Conservation (phyloP, 2,329 filamentous ascomycete genomes). For the Fusarium fracticaudum region DNA sequence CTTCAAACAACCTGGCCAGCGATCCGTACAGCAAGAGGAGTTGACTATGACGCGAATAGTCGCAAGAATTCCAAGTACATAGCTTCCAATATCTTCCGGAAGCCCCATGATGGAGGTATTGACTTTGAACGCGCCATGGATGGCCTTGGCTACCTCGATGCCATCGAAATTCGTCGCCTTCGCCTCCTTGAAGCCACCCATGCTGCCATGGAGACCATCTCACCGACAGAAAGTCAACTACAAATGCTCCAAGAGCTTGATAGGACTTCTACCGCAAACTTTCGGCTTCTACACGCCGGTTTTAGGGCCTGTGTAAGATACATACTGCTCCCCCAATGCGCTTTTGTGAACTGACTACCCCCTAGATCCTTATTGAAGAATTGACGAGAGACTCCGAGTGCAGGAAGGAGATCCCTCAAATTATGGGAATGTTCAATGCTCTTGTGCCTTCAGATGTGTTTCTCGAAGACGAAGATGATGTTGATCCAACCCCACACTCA, state of each 20-base stretch:
- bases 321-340: background rate
- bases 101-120: constrained; percentile 43
- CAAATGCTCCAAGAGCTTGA: constrained; percentile 46
- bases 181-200: constrained; percentile 41
- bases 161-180: constrained; percentile 47
- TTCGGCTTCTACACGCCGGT: constrained; percentile 45
- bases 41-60: constrained; percentile 41
- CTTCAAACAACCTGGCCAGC: constrained; percentile 34
- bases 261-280: constrained; percentile 42
- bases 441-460: constrained; percentile 46
- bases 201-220: constrained; percentile 14
- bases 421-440: constrained; percentile 50
- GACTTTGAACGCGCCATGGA: constrained; percentile 40
- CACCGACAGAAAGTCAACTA: constrained; percentile 13
- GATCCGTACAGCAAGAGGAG: constrained; percentile 19
- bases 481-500: constrained; percentile 45
- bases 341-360: background rate
- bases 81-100: constrained; percentile 42
- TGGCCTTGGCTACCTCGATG: constrained; percentile 47
- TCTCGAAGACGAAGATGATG: constrained; percentile 33
- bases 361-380: constrained; percentile 44
- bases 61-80: constrained; percentile 43
- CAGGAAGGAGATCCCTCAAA: constrained; percentile 25
- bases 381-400: constrained; percentile 17
- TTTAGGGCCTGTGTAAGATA: constrained; percentile 47